phyloP scores from a whole-genome alignment of 257 asterid species.

The Anisodus acutangulus region DNA sequence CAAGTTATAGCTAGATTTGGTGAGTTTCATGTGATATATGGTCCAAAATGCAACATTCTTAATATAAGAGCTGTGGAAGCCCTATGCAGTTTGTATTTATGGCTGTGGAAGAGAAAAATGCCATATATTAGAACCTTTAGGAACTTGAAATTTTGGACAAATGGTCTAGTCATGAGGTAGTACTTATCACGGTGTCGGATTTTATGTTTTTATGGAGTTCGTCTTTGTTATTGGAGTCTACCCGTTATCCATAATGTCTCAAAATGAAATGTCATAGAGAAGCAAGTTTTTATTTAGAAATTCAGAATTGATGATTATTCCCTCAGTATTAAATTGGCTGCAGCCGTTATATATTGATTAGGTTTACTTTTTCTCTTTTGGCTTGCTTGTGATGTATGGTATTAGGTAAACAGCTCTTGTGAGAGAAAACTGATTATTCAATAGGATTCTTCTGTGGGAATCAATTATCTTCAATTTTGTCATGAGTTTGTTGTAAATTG shows the following conservation, averaged over 20 bases:
- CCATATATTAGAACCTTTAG: background rate
- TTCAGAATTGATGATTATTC: background rate
- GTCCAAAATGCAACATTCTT: background rate
- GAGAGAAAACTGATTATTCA: background rate
- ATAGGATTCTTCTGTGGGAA: background rate
- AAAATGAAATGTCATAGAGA: background rate
- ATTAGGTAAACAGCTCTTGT: background rate
- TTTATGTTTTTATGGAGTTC: slow-evolving; percentile 36
- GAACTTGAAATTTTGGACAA: slow-evolving; percentile 30
- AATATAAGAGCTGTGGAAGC: background rate
- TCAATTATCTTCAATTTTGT: background rate
- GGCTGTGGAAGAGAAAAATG: background rate
- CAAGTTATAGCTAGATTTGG: background rate
- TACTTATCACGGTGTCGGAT: slow-evolving; percentile 34
- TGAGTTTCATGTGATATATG: background rate
- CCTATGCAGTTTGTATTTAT: background rate
- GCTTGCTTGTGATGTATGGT: background rate
- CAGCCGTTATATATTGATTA: background rate
- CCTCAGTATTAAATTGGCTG: slow-evolving; percentile 13
- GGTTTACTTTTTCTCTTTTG: background rate
- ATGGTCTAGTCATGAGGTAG: slow-evolving; percentile 41
- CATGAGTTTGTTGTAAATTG: background rate
- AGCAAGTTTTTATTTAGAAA: background rate
- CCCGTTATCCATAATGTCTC: background rate
- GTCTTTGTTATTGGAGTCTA: slow-evolving; percentile 22